Conservation (phyloP, 2,329 filamentous ascomycete genomes). For the Dothistroma septosporum region DNA sequence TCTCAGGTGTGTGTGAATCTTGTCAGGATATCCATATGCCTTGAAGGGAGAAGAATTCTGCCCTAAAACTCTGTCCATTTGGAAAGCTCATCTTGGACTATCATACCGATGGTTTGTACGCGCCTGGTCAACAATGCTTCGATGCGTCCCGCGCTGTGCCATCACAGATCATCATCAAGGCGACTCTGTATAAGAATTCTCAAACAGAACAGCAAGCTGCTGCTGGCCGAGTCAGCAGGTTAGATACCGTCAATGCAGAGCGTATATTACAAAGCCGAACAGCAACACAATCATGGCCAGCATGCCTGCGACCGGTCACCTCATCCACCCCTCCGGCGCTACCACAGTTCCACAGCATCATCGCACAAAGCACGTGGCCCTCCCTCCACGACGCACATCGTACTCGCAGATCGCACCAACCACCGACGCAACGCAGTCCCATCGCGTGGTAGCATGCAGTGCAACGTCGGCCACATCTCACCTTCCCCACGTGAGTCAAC, state of each 20-base stretch:
- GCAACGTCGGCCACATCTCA: background rate
- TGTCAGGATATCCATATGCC: background rate
- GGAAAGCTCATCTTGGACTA: too few species aligned
- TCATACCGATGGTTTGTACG: too few species aligned
- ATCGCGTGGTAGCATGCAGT: background rate
- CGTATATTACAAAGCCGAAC: too few species aligned
- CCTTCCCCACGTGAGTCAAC: background rate
- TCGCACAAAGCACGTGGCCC: background rate
- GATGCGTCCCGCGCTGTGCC: too few species aligned
- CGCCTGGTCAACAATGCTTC: too few species aligned
- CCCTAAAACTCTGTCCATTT: background rate
- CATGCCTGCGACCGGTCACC: background rate
- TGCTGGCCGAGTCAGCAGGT: too few species aligned
- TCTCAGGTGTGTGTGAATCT: background rate
- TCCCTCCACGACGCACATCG: background rate
- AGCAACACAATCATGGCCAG: too few species aligned
- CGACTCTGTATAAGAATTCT: too few species aligned
- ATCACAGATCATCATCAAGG: too few species aligned
- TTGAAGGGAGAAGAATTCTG: background rate
- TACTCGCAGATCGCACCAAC: background rate
- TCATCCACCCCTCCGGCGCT: background rate
- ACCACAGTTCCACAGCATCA: background rate
- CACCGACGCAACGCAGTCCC: background rate
- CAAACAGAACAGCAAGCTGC: too few species aligned
- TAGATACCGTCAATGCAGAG: too few species aligned